Evolutionary conservation across 768 basidiomycete genomes (phyloP).

Genomic region (Ramaria rubella): DNA sequence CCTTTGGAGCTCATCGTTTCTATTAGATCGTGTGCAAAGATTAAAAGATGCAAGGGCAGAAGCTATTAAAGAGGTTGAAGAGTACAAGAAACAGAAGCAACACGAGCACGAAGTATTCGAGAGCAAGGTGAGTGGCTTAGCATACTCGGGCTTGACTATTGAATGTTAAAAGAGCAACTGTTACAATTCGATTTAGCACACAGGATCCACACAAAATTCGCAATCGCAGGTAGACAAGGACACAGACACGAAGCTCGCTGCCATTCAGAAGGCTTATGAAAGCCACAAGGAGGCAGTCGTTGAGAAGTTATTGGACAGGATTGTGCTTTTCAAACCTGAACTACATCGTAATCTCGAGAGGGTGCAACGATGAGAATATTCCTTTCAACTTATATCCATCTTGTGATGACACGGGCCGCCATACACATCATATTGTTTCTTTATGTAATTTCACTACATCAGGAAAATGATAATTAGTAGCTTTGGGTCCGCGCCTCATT

Average conservation of each 20-base stretch:
- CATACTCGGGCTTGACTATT: constrained; percentile 8
- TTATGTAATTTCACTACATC: too few species aligned
- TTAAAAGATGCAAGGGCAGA: constrained; percentile 93
- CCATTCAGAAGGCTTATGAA: constrained; percentile 62
- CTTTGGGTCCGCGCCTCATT: too few species aligned
- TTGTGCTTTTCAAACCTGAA: constrained; percentile 79
- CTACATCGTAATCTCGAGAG: constrained; percentile 90
- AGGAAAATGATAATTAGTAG: too few species aligned
- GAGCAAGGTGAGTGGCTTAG: constrained; percentile 74
- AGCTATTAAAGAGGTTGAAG: constrained; percentile 89
- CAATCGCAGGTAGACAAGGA: constrained; percentile 79
- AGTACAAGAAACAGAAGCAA: constrained; percentile 87
- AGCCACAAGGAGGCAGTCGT: constrained; percentile 73
- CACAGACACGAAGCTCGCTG: constrained; percentile 65
- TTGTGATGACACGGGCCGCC: too few species aligned
- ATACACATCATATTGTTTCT: too few species aligned
- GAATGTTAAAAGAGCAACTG: background rate
- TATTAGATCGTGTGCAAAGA: constrained; percentile 84
- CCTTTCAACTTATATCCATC: too few species aligned
- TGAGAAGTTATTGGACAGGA: constrained; percentile 82
- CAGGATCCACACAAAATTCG: constrained; percentile 73
- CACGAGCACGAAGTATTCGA: constrained; percentile 87
- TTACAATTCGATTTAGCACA: constrained; percentile 48
- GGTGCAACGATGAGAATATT: constrained; percentile 16
- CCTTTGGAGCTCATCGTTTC: background rate